Base-by-base conservation (phyloP, 2,329 filamentous ascomycete genomes). In the Meredithiella fracta region DNA sequence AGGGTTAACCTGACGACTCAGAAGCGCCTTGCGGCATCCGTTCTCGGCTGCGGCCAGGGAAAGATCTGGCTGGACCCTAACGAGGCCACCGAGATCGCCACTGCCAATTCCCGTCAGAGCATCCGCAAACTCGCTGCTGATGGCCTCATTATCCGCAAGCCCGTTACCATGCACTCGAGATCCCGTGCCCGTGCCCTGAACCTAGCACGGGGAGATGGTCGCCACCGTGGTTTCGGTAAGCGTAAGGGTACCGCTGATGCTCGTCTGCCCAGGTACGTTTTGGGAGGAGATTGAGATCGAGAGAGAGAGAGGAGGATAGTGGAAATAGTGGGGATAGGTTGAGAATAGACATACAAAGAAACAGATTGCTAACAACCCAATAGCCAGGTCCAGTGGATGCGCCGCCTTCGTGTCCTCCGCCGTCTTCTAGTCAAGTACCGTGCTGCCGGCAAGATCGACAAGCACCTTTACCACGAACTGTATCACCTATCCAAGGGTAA, bases 31-130 rank as follows among this genome's bases (percentile, higher is more conserved):
- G 92, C 92, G 74, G 88, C 92, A 72, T 86, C 91, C 76, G 92
- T 98, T 75, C 87, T 95, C 74, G 89, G 89, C 82, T 94, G 88
- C 80, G 92, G 92, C 74, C 85, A 98, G 86, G 87, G 91, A 84
- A 98, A 98, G 87, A 94, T 98, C 79, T 98, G 92, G 92, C 90
- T 98, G 73, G 92, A 98, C 78, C 92, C 92, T 75, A 97, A 94
- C 75, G 92, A 98, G 81, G 83, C 90, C 78, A 92, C 77, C 81
- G 92, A 98, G 79, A 98, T 98, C 79, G 89, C 86, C 80, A 97
- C 96, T 77, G 92, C 92, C 85, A 98, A 98, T 86, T 97, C 91
- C 69, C 91, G 92, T 71, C 91, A 97, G 81, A 96, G 91, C 67
- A 85, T 98, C 83, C 91, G 94, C 80, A 98, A 98, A 82, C 87